Percentiles rank a stretch among this genome's conserved stretches.
These are phyloP conservation scores for Borealophlyctis nickersoniae DNA, from an alignment of 192 early-diverging fungal species.

Conservation along the genomic window DNA sequence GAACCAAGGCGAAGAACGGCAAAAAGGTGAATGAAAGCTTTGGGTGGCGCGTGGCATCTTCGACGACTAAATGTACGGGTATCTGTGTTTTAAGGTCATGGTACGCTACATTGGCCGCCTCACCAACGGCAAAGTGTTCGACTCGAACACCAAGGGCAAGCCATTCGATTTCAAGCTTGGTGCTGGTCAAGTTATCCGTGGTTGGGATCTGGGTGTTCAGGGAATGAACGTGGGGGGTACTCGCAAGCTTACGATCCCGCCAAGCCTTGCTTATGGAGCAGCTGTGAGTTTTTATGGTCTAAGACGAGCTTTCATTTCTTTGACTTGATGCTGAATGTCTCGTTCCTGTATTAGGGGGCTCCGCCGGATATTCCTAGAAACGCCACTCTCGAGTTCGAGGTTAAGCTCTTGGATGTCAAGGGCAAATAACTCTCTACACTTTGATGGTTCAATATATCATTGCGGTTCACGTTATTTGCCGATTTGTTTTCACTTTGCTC, in stretches of 20 bases:
- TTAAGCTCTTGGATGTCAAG: conserved; percentile 68
- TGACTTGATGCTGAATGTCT: conserved; percentile 16
- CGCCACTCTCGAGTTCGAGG: conserved; percentile 86
- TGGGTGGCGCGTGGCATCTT: too few species aligned
- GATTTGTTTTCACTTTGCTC: too few species aligned
- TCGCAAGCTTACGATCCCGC: conserved; percentile 87
- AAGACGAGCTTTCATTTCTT: conserved; percentile 19
- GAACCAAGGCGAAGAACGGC: conserved; percentile 64
- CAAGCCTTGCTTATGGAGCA: conserved; percentile 63
- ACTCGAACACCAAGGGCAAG: conserved; percentile 86
- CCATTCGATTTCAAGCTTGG: conserved; percentile 89
- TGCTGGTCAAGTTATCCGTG: conserved; percentile 87
- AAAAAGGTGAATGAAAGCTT: too few species aligned
- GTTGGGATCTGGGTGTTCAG: conserved; percentile 82
- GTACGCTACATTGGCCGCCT: conserved; percentile 96
- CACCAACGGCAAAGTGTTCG: conserved; percentile 91
- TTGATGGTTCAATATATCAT: too few species aligned
- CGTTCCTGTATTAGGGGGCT: conserved; percentile 60
- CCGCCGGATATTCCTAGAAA: conserved; percentile 88
- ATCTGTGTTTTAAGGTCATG: conserved; percentile 49
- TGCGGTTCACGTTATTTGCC: too few species aligned
- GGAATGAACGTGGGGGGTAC: conserved; percentile 93
- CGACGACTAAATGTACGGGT: too few species aligned
- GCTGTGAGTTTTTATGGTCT: conserved; percentile 20
- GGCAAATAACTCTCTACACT: too few species aligned